Conservation (phyloP, 139 green algal genomes). For the Microglena sp. region DNA sequence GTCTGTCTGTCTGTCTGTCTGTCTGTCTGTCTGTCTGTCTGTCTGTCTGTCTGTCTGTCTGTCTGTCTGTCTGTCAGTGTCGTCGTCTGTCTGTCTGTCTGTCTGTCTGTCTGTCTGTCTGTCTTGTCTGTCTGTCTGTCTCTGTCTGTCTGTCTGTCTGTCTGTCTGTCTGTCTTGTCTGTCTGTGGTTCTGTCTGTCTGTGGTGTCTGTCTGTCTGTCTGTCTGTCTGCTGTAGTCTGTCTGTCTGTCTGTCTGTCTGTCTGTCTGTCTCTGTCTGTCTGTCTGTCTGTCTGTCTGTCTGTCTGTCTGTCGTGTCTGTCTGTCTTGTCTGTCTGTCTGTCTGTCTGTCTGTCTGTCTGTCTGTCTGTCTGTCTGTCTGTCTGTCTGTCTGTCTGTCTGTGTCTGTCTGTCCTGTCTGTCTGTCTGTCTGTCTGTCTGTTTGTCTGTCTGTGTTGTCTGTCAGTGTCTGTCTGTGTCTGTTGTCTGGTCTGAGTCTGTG, state of each 20-base stretch:
- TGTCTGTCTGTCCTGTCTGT: too few species aligned
- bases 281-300: background rate
- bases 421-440: background rate
- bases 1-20: background rate
- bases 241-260: background rate
- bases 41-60: background rate
- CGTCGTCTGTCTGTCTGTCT: background rate
- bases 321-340: background rate
- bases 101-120: background rate
- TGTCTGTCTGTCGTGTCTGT: background rate
- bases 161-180: background rate
- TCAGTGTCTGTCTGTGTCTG: background rate
- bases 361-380: too few species aligned
- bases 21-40: background rate
- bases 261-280: background rate
- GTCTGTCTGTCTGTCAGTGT: background rate
- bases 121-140: background rate
- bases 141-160: conserved; percentile 2
- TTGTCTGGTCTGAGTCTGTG: background rate
- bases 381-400: too few species aligned
- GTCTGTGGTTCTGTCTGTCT: too few species aligned
- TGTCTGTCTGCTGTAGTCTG: background rate
- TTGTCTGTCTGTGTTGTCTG: background rate
- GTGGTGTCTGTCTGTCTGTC: conserved; percentile 1
- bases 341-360: conserved; percentile 1